These are phyloP conservation scores for Diaporthe humulicola DNA, from an alignment of 2,329 filamentous ascomycete genomes.

Conservation along the genomic window DNA sequence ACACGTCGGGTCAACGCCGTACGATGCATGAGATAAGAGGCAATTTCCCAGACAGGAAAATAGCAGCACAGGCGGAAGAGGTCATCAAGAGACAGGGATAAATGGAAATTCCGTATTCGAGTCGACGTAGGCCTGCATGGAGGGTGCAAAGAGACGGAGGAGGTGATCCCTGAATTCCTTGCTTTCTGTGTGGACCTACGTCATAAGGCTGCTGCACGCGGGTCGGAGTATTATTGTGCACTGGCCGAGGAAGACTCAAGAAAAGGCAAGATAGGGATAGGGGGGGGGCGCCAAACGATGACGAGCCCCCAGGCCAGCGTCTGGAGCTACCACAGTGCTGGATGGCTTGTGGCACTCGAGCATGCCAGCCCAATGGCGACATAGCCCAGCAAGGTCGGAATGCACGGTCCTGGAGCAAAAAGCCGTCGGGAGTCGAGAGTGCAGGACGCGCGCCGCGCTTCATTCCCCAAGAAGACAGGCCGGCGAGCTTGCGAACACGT, in stretches of 20 bases:
- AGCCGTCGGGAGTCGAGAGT: constrained; percentile 8
- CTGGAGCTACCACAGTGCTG: constrained; percentile 20
- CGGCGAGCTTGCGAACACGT: neutral
- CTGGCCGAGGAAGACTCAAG: constrained; percentile 8
- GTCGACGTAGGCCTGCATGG: constrained; percentile 17
- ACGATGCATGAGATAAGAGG: neutral
- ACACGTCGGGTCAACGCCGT: neutral
- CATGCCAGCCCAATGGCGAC: constrained; percentile 31
- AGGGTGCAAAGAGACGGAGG: constrained; percentile 22
- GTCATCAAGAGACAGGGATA: constrained; percentile 5
- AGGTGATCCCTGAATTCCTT: constrained; percentile 34
- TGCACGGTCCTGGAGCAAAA: constrained; percentile 16
- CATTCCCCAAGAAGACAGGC: neutral
- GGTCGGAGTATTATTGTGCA: constrained; percentile 31
- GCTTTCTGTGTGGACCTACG: constrained; percentile 29
- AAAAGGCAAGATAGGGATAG: constrained; percentile 13
- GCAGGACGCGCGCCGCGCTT: neutral
- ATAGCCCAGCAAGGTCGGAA: neutral
- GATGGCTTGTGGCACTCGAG: constrained; percentile 28
- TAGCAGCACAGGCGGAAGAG: neutral
- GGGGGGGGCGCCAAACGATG: constrained; percentile 3
- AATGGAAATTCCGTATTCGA: constrained; percentile 12
- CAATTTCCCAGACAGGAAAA: neutral
- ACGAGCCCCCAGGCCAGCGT: constrained; percentile 18
- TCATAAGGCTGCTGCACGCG: constrained; percentile 34